Evolutionary conservation across 208 protist genomes (phyloP).

Genomic region (Wallacemonas sp.): DNA sequence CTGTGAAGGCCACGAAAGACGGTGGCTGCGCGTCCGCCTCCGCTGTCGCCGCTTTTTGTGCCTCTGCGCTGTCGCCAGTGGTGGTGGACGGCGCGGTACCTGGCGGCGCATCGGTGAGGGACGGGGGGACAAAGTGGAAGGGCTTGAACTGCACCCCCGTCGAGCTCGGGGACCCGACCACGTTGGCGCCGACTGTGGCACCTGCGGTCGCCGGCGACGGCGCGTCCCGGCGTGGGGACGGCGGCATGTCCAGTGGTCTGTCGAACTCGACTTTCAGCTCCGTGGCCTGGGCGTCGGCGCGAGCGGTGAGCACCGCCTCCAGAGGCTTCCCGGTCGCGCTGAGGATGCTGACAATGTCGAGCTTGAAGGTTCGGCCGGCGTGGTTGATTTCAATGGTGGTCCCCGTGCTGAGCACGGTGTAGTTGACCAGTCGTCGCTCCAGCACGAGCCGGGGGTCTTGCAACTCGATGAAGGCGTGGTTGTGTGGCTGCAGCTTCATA

Average conservation of each 20-base stretch:
- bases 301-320: constrained; percentile 91
- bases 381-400: constrained; percentile 93
- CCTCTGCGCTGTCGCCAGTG: neutral
- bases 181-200: constrained; percentile 39
- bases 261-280: constrained; percentile 96
- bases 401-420: constrained; percentile 89
- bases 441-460: constrained; percentile 93
- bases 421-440: constrained; percentile 88
- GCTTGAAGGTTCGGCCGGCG: constrained; percentile 81
- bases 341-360: constrained; percentile 88
- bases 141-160: constrained; percentile 65
- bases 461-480: constrained; percentile 91
- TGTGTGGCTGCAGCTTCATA: constrained; percentile 92
- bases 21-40: neutral
- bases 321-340: constrained; percentile 45
- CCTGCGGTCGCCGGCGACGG: constrained; percentile 6
- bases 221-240: constrained; percentile 42
- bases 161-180: constrained; percentile 50
- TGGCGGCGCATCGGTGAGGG: constrained; percentile 29
- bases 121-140: constrained; percentile 62
- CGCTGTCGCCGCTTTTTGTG: neutral
- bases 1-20: constrained; percentile 21
- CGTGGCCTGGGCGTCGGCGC: constrained; percentile 71
- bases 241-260: constrained; percentile 89
- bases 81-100: neutral